Base-by-base conservation (phyloP, 805 yeast species). In the Candida broadrunensis region DNA sequence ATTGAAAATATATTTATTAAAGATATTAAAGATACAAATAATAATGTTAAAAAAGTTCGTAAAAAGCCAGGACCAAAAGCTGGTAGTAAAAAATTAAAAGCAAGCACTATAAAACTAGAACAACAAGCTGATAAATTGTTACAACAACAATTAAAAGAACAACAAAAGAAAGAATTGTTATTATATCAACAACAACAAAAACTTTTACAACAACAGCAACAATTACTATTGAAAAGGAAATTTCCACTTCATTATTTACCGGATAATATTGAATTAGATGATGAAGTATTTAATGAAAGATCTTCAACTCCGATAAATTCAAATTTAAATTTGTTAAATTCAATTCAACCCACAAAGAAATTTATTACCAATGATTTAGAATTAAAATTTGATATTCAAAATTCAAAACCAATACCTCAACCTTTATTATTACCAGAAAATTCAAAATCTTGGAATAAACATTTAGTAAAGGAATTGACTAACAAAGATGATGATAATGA, bases 241-340 rank as follows among this genome's bases (percentile, higher is more conserved):
- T 61, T 63, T 38, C 64, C 66, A 1, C 35, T 47, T n/a, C 67
- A 64, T 48, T 62, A 64, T 40, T 48, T 64, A 14, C 70, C 70
- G 2, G 65, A 58, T 3, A 35, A 38, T 26, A 39, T 42, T 7
- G 61, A 54, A 35, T 39, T 44, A 16, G 54, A 47, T 11, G 37
- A 42, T 5, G 51, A 46, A 21, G 4, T 20, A 8, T 5, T n/a
- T 13, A 41, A 44, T 21, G 47, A 38, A 15, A 37, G 33, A 13
- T 12, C 41, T 8, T 27, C 18, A 14, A 29, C 32, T 15, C n/a
- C 29, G 5, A 25, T 11, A 11, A 25, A 7, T 13, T 7, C 35
- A 21, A 37, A 35, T 24, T 7, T 7, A 7, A 21, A 21, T 21
- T 7, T 7, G 9, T 17, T 13, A 8, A 20, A 25, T 27, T 38